Conservation (phyloP, 2,329 filamentous ascomycete genomes). For the Magnaporthales sp. region DNA sequence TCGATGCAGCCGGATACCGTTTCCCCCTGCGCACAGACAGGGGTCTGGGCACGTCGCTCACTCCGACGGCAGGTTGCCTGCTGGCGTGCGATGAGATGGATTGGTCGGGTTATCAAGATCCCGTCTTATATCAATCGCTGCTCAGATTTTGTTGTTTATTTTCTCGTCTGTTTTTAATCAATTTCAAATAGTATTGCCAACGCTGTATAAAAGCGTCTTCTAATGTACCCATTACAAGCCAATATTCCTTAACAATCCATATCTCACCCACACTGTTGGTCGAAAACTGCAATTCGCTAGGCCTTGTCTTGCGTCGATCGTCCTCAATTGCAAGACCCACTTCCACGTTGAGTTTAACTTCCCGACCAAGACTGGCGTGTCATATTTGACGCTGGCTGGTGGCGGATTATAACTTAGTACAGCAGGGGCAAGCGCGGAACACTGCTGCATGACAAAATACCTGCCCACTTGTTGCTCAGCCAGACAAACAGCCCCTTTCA, state of each 20-base stretch:
- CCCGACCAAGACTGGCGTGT: neutral
- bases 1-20: constrained; percentile 3
- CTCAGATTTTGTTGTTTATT: neutral
- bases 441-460: neutral
- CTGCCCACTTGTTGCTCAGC: neutral
- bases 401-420: neutral
- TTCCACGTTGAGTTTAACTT: constrained; percentile 2
- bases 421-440: neutral
- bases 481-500: neutral
- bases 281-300: neutral
- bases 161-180: neutral
- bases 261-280: neutral
- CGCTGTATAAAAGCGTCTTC: neutral
- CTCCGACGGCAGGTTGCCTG: neutral
- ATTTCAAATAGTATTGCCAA: no score
- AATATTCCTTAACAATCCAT: neutral
- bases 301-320: neutral
- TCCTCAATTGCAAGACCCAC: neutral
- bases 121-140: neutral
- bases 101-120: neutral
- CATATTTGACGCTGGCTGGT: neutral
- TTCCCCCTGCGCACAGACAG: constrained; percentile 6
- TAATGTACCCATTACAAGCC: neutral
- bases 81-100: neutral
- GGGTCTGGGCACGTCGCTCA: constrained; percentile 1